A percentile compares a stretch with the other conserved stretches of the same genome.
phyloP scores from a whole-genome alignment of 2,329 filamentous ascomycete species.

The Colletotrichum lupini region DNA sequence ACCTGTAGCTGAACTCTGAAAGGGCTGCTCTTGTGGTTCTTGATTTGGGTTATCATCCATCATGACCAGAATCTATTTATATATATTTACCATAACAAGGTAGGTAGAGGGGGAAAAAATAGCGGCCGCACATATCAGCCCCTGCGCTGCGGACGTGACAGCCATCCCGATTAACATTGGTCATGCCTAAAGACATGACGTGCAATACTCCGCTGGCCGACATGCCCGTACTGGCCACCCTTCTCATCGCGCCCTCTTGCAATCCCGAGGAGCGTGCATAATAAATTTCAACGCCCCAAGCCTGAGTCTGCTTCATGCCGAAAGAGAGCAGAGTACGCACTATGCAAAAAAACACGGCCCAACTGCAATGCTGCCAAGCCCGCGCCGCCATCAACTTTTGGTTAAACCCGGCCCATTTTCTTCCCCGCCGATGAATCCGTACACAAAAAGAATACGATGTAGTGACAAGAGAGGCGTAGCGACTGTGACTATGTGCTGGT shows the following conservation, averaged over 20 bases:
- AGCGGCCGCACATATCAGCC: conserved; percentile 1
- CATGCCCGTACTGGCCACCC: neutral
- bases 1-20: neutral
- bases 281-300: conserved; percentile 8
- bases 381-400: neutral
- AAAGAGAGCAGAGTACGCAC: neutral
- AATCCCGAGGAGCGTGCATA: conserved; percentile 10
- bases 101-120: neutral
- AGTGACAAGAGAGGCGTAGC: neutral
- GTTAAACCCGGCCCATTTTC: neutral
- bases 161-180: neutral
- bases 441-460: neutral
- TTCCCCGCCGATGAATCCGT: neutral
- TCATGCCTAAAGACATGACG: neutral
- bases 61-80: conserved; percentile 12
- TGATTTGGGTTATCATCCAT: neutral
- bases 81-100: neutral
- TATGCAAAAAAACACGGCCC: neutral
- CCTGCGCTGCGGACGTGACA: neutral
- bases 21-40: neutral
- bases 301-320: neutral
- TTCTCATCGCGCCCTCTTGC: neutral
- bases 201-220: neutral
- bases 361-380: neutral
- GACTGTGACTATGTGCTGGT: neutral